Base-by-base conservation (phyloP, 257 asterid genomes). In the Avicennia marina region DNA sequence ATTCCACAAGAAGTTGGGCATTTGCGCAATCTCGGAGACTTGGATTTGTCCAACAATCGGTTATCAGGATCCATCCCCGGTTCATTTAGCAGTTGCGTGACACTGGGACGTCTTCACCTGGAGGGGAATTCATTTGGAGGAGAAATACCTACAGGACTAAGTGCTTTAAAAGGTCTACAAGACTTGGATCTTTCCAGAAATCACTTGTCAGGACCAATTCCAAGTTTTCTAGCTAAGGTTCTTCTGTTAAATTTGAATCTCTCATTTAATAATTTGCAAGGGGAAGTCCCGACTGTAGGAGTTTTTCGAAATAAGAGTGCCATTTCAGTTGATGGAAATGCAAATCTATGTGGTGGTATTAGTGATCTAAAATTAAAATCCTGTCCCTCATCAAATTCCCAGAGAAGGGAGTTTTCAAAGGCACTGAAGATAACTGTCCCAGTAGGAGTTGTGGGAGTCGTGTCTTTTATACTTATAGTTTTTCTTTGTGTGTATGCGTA, bases 171-270 rank as follows among this genome's bases (percentile, higher is more conserved):
- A 56, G 70, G 75, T 6, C 2, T 72, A 11, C 58, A 26, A 22
- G 34, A 34, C 5, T 18, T 69, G 16, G 75, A 74, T 62, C 51
- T 74, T 29, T 74, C 73, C 10, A 40, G 27, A 6, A 74, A 74
- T 32, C 54, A 61, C 18, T 40, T 69, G 13, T 56, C 70, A 19
- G 73, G 67, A 11, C 33, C 41, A 24, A 61, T 74, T 42, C 76
- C 76, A 18, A 24, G 33, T 7, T 74, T 59, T 61, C 29, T 69
- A 5, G 59, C 44, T 16, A 44, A 51, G 25, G 25, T 52, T 19
- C 21, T 12, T 15, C 21, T 57, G 12, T 42, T 49, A 17, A 19
- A 34, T 19, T 32, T 74, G 53, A 69, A 74, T 50, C 40, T 74
- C 17, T 65, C 76, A 2, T 69, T 64, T 42, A 74, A 74, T 46